Percentiles rank a stretch among this genome's conserved stretches.
Conservation (phyloP, 1,284 basidiomycete genomes). For the Exobasidium rhododendri region DNA sequence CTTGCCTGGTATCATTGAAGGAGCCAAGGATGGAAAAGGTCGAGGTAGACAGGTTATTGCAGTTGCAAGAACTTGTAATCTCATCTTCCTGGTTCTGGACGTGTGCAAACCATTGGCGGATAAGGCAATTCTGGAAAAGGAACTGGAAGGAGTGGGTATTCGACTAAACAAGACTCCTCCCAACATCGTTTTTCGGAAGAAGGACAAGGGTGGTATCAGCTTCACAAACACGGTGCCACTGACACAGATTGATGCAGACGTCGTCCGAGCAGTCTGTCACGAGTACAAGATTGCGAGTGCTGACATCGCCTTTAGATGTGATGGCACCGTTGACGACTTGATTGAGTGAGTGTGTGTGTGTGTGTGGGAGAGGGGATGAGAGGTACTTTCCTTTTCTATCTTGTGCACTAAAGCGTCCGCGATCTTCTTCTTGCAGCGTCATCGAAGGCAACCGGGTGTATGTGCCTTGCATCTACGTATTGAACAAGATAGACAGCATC, state of each 20-base stretch:
- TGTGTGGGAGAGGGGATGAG: neutral
- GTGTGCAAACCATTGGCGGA: constrained; percentile 93
- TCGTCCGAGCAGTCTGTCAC: constrained; percentile 90
- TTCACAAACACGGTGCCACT: constrained; percentile 67
- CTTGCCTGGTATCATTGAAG: constrained; percentile 92
- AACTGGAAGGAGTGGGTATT: constrained; percentile 95
- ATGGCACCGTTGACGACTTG: constrained; percentile 93
- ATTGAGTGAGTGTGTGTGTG: constrained; percentile 62
- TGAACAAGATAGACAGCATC: constrained; percentile 75
- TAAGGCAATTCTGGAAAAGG: constrained; percentile 83
- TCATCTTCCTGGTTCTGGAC: constrained; percentile 96
- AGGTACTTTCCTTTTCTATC: no score
- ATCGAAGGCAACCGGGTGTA: constrained; percentile 71
- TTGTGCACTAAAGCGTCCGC: constrained; percentile 66
- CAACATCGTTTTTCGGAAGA: constrained; percentile 73
- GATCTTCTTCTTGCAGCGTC: constrained; percentile 54
- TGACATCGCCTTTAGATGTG: constrained; percentile 88
- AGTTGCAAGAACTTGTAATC: constrained; percentile 93
- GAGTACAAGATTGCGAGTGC: constrained; percentile 86
- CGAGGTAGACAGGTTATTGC: constrained; percentile 92
- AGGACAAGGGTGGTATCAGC: constrained; percentile 78
- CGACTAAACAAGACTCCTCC: constrained; percentile 93
- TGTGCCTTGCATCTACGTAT: constrained; percentile 50
- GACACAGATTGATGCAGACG: constrained; percentile 92
- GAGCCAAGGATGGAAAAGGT: constrained; percentile 96